Percentiles rank a stretch among this genome's conserved stretches.
phyloP scores from a whole-genome alignment of 768 basidiomycete species.

The Boletus rex-veris region DNA sequence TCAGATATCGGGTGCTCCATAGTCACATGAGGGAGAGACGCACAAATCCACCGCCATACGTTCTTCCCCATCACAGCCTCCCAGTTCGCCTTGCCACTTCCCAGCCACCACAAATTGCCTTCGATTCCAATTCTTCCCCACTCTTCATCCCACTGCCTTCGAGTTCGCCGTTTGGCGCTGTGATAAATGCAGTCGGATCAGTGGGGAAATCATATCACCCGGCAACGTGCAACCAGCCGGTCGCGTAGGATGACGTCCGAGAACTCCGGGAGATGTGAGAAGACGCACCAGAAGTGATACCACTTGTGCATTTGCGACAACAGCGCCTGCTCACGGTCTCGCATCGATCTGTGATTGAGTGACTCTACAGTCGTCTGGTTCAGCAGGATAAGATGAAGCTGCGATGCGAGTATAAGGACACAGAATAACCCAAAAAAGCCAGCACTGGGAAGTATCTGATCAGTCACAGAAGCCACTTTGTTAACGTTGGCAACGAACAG shows the following conservation, averaged over 20 bases:
- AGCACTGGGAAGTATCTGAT: conserved; percentile 40
- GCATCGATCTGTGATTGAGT: conserved; percentile 53
- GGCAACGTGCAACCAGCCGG: not conserved
- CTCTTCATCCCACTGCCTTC: conserved; percentile 64
- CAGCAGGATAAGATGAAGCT: conserved; percentile 54
- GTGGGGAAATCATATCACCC: not conserved
- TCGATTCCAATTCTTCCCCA: conserved; percentile 77
- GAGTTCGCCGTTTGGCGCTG: conserved; percentile 49
- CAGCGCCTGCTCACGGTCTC: conserved; percentile 55
- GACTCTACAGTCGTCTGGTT: conserved; percentile 83
- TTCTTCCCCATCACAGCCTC: conserved; percentile 75
- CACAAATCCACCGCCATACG: conserved; percentile 74
- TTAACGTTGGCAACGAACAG: conserved; percentile 50
- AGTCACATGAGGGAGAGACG: conserved; percentile 32
- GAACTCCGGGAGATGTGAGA: not conserved
- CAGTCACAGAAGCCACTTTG: not conserved
- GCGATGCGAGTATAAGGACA: conserved; percentile 48
- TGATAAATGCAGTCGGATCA: not conserved
- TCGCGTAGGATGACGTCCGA: not conserved
- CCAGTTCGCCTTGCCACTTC: conserved; percentile 63
- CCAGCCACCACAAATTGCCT: conserved; percentile 87
- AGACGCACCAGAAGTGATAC: conserved; percentile 53
- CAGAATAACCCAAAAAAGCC: conserved; percentile 76
- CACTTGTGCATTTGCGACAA: conserved; percentile 51
- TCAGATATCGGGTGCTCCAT: not conserved